Evolutionary conservation across 2,329 filamentous ascomycete species (phyloP).

Genomic region (Nemania serpens): DNA sequence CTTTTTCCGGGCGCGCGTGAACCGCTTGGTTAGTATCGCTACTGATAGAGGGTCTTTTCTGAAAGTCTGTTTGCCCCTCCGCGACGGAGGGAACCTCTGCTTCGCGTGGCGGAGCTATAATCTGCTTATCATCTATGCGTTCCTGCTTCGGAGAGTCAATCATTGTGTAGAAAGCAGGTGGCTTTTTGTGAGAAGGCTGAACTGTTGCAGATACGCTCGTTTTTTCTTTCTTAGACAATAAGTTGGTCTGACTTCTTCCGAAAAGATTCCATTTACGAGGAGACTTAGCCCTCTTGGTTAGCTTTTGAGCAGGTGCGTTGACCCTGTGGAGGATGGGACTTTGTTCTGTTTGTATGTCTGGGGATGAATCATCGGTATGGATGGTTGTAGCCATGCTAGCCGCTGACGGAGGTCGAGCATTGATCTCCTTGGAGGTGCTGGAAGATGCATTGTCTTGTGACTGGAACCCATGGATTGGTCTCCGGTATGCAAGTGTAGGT

Average conservation of each 20-base stretch:
- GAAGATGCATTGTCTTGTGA: constrained; percentile 50
- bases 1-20: neutral
- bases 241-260: constrained; percentile 56
- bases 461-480: constrained; percentile 58
- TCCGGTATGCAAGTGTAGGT: constrained; percentile 58
- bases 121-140: constrained; percentile 37
- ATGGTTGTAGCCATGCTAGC: constrained; percentile 62
- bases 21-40: constrained; percentile 10
- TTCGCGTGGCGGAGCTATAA: constrained; percentile 56
- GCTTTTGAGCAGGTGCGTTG: constrained; percentile 53
- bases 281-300: constrained; percentile 58
- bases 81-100: constrained; percentile 46
- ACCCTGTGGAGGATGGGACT: constrained; percentile 40
- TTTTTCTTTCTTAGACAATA: constrained; percentile 45
- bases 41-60: constrained; percentile 28
- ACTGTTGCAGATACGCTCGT: constrained; percentile 54
- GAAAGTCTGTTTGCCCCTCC: constrained; percentile 16
- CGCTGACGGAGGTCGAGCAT: constrained; percentile 55
- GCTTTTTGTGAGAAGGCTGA: constrained; percentile 55
- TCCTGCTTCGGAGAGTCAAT: constrained; percentile 63
- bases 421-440: constrained; percentile 59
- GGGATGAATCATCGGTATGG: constrained; percentile 60
- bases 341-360: constrained; percentile 47
- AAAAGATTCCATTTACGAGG: constrained; percentile 69
- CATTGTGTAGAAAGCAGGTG: constrained; percentile 64